A percentile compares a stretch with the other conserved stretches of the same genome.
These are phyloP conservation scores for Nannochloris sp. DNA, from an alignment of 139 green algal genomes.

Conservation along the genomic window DNA sequence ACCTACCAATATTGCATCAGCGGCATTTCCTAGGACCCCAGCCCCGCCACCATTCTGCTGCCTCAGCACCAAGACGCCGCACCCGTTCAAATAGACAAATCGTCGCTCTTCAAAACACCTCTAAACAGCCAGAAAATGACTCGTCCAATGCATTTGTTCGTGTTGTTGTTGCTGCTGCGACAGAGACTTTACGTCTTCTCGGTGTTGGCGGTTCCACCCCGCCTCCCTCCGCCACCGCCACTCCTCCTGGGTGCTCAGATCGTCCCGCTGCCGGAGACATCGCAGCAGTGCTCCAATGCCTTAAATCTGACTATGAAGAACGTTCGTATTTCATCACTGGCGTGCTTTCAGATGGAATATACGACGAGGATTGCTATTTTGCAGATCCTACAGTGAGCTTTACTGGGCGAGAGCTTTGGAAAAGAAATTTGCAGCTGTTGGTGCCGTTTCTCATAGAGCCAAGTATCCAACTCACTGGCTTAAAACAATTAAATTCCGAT, in stretches of 20 bases:
- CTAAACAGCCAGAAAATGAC: background rate
- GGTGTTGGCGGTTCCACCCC: background rate
- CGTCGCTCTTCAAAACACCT: background rate
- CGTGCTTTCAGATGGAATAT: conserved; percentile 43
- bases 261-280: conserved; percentile 12
- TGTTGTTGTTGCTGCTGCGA: background rate
- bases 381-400: conserved; percentile 57
- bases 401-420: conserved; percentile 40
- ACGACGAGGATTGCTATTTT: conserved; percentile 47
- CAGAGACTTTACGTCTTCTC: background rate
- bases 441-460: conserved; percentile 43
- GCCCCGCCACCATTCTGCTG: too few relatives aligned
- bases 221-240: background rate
- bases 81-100: too few relatives aligned
- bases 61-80: too few relatives aligned
- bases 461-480: conserved; percentile 19
- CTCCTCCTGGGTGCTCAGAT: background rate
- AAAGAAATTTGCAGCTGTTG: conserved; percentile 50
- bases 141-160: background rate
- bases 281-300: background rate
- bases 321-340: conserved; percentile 32
- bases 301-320: conserved; percentile 5
- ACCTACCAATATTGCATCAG: background rate
- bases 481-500: conserved; percentile 1
- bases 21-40: too few relatives aligned